phyloP scores from a whole-genome alignment of 208 protist genomes.

The Leishmania major region DNA sequence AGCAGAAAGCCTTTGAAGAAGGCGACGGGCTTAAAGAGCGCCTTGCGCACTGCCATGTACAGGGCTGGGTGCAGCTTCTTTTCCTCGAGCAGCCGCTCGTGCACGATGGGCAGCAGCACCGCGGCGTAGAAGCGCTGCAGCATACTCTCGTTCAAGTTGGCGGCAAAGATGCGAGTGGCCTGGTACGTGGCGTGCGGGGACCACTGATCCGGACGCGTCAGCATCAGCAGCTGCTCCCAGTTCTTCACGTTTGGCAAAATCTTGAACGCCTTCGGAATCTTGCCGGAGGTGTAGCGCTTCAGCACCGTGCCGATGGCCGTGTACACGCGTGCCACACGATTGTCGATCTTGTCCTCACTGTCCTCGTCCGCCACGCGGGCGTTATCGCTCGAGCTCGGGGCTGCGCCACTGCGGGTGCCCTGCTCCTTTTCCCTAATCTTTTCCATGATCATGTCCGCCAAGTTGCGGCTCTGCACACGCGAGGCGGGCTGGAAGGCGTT shows the following conservation, averaged over 20 bases:
- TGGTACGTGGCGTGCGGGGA: constrained; percentile 95
- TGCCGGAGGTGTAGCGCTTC: constrained; percentile 96
- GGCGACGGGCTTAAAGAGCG: constrained; percentile 98
- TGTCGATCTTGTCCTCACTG: constrained; percentile 63
- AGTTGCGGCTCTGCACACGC: constrained; percentile 84
- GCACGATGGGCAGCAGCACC: constrained; percentile 97
- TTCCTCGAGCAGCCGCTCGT: constrained; percentile 74
- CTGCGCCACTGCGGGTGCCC: constrained; percentile 23
- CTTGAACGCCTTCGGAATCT: constrained; percentile 99
- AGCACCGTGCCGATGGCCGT: constrained; percentile 95
- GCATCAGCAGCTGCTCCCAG: constrained; percentile 98
- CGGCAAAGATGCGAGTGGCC: constrained; percentile 97
- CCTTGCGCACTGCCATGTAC: constrained; percentile 98
- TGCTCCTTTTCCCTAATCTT: constrained; percentile 90
- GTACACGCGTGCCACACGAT: constrained; percentile 90
- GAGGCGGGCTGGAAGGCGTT: constrained; percentile 89
- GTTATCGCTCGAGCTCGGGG: constrained; percentile 16
- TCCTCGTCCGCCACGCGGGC: constrained; percentile 24
- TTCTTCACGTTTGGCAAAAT: constrained; percentile 96
- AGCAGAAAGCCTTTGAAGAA: constrained; percentile 99
- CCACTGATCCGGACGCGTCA: constrained; percentile 96
- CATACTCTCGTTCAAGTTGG: constrained; percentile 96
- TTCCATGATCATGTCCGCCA: constrained; percentile 93
- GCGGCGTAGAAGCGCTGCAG: constrained; percentile 97
- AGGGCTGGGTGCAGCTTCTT: constrained; percentile 98